Evolutionary conservation across 371 early-diverging fungal genomes (phyloP).

Genomic region (Batkoa obscura): DNA sequence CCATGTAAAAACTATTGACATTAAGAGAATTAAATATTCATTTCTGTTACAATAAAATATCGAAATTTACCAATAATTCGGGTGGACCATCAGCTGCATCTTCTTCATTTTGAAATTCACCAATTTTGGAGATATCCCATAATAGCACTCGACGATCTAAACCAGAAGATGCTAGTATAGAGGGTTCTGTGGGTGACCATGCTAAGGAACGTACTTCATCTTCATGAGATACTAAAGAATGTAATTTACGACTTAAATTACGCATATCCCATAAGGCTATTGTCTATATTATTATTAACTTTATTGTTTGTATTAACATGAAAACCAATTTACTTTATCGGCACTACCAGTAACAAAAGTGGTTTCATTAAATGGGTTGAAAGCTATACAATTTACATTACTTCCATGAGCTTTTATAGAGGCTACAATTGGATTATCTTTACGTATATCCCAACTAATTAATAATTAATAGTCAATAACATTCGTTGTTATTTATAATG

Average conservation of each 20-base stretch:
- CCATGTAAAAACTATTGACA: constrained; percentile 80
- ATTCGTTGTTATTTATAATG: too few species aligned
- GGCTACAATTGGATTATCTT: constrained; percentile 33
- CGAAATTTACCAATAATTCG: constrained; percentile 60
- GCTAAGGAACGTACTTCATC: constrained; percentile 80
- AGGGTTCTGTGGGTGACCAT: constrained; percentile 90
- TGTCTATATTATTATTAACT: constrained; percentile 19
- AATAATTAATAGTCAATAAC: not conserved
- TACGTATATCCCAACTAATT: constrained; percentile 46
- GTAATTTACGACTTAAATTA: constrained; percentile 57
- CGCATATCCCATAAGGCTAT: constrained; percentile 95
- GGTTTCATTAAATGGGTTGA: constrained; percentile 71
- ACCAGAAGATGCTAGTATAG: constrained; percentile 79
- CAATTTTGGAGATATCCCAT: constrained; percentile 91
- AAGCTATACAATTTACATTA: constrained; percentile 87
- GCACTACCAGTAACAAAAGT: constrained; percentile 90
- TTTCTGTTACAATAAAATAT: too few species aligned
- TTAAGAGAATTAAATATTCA: too few species aligned
- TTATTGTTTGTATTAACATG: not conserved
- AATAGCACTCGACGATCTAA: constrained; percentile 85
- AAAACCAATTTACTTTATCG: constrained; percentile 39
- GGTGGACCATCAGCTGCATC: constrained; percentile 97
- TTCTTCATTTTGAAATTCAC: constrained; percentile 87
- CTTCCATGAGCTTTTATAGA: constrained; percentile 67
- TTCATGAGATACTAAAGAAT: constrained; percentile 76